A percentile compares a stretch with the other conserved stretches of the same genome.
Evolutionary conservation across 176 grass and related monocot species (phyloP).

Genomic region (Panicum miliaceum): DNA sequence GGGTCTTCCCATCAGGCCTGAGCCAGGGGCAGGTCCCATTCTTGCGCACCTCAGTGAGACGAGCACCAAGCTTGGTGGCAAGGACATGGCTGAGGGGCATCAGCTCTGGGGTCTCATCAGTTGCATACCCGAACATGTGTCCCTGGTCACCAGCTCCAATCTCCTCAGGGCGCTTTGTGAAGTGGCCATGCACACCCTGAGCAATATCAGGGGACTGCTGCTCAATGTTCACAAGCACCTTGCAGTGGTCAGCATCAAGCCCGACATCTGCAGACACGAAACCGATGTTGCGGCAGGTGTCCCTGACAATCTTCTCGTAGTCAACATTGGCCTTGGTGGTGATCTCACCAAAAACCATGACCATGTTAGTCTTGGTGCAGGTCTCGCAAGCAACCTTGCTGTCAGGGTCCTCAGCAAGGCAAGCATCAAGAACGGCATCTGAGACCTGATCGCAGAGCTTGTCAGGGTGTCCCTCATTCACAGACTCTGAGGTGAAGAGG

Average conservation of each 20-base stretch:
- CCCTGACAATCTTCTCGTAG: constrained; percentile 59
- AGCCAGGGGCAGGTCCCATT: constrained; percentile 59
- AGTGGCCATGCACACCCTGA: constrained; percentile 61
- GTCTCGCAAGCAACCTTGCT: constrained; percentile 64
- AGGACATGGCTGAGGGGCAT: constrained; percentile 72
- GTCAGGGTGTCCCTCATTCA: constrained; percentile 59
- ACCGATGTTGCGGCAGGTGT: constrained; percentile 53
- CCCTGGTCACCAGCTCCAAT: constrained; percentile 68
- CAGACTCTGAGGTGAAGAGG: constrained; percentile 59
- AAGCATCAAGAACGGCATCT: constrained; percentile 55
- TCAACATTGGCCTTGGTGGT: constrained; percentile 56
- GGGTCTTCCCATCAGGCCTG: constrained; percentile 63
- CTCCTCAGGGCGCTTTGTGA: constrained; percentile 68
- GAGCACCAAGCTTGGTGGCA: constrained; percentile 61
- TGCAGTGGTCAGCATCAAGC: constrained; percentile 62
- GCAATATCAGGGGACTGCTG: constrained; percentile 67
- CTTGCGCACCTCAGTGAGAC: constrained; percentile 63
- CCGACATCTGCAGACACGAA: constrained; percentile 53
- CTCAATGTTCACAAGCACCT: constrained; percentile 65
- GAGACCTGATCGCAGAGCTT: constrained; percentile 58
- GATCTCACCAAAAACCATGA: constrained; percentile 65
- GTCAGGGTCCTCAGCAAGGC: constrained; percentile 57
- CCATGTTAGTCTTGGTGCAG: constrained; percentile 64
- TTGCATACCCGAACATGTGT: constrained; percentile 68
- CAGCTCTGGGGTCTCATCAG: constrained; percentile 65